These are phyloP conservation scores for Ilyonectria robusta DNA, from an alignment of 2,329 filamentous ascomycete species.

Conservation along the genomic window DNA sequence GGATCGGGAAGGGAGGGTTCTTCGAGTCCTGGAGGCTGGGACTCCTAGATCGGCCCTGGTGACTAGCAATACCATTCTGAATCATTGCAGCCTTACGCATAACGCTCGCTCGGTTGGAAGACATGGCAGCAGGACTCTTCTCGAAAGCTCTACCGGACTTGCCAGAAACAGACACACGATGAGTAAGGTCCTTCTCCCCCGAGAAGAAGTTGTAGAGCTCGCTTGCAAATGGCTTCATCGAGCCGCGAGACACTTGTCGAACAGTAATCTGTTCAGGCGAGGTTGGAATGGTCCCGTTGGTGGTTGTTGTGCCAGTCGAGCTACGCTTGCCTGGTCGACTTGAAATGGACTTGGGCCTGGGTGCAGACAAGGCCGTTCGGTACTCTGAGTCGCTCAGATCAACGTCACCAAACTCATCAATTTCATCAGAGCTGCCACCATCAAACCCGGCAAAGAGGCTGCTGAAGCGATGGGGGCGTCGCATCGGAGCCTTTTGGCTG, in stretches of 20 bases:
- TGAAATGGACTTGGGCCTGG: slow-evolving; percentile 63
- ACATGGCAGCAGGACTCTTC: slow-evolving; percentile 53
- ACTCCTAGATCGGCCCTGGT: slow-evolving; percentile 74
- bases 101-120: slow-evolving; percentile 66
- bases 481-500: slow-evolving; percentile 70
- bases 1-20: slow-evolving; percentile 92
- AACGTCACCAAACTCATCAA: slow-evolving; percentile 72
- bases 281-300: slow-evolving; percentile 52
- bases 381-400: slow-evolving; percentile 78
- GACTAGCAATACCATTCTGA: slow-evolving; percentile 81
- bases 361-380: slow-evolving; percentile 75
- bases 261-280: slow-evolving; percentile 60
- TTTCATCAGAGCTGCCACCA: slow-evolving; percentile 76
- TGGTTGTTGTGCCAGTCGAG: slow-evolving; percentile 50
- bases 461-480: slow-evolving; percentile 81
- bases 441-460: slow-evolving; percentile 92
- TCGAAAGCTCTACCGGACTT: slow-evolving; percentile 56
- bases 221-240: slow-evolving; percentile 54
- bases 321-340: slow-evolving; percentile 59
- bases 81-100: slow-evolving; percentile 87
- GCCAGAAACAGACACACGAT: slow-evolving; percentile 33
- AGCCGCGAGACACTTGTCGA: slow-evolving; percentile 47
- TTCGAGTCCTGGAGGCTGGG: slow-evolving; percentile 73
- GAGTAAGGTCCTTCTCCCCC: slow-evolving; percentile 49
- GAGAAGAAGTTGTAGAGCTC: slow-evolving; percentile 64